A percentile compares a stretch with the other conserved stretches of the same genome.
phyloP scores from a whole-genome alignment of 2,329 filamentous ascomycete genomes.

The Orbilia ellipsospora region DNA sequence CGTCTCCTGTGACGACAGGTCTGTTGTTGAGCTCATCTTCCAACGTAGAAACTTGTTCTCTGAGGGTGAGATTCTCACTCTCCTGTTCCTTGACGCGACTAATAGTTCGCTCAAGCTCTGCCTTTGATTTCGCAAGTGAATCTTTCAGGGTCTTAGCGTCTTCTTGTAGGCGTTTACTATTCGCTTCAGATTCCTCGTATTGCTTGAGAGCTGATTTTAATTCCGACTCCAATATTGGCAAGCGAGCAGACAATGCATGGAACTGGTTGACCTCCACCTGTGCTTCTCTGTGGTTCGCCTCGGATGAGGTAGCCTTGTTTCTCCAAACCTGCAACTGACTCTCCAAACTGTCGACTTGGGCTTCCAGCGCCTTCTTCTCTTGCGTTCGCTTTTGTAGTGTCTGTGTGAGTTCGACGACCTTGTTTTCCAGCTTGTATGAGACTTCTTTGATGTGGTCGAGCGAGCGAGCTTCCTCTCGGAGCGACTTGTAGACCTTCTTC shows the following conservation, averaged over 20 bases:
- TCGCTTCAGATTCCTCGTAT: slow-evolving; percentile 88
- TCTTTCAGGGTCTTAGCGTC: slow-evolving; percentile 89
- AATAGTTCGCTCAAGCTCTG: slow-evolving; percentile 83
- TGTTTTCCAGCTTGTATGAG: slow-evolving; percentile 99
- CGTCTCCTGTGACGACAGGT: slow-evolving; percentile 75
- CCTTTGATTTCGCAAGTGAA: slow-evolving; percentile 79
- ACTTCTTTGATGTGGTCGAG: slow-evolving; percentile 82
- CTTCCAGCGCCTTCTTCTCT: slow-evolving; percentile 89
- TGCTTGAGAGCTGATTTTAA: slow-evolving; percentile 90
- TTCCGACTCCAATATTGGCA: slow-evolving; percentile 92
- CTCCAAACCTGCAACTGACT: slow-evolving; percentile 96
- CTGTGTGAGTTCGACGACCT: slow-evolving; percentile 98
- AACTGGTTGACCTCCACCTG: slow-evolving; percentile 98
- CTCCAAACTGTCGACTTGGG: slow-evolving; percentile 95
- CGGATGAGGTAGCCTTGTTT: slow-evolving; percentile 87
- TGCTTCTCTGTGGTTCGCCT: slow-evolving; percentile 89
- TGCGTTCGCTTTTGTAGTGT: slow-evolving; percentile 89
- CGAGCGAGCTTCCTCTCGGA: slow-evolving; percentile 95
- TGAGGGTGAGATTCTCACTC: slow-evolving; percentile 83
- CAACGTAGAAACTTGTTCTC: slow-evolving; percentile 87
- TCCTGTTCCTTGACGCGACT: slow-evolving; percentile 80
- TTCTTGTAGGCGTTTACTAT: slow-evolving; percentile 93
- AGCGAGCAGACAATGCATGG: slow-evolving; percentile 89
- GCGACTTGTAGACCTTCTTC: slow-evolving; percentile 84
- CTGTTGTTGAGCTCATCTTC: slow-evolving; percentile 78